A percentile compares a stretch with the other conserved stretches of the same genome.
phyloP scores from a whole-genome alignment of 495 filamentous ascomycete species.

The Hyaloscypha finlandica region DNA sequence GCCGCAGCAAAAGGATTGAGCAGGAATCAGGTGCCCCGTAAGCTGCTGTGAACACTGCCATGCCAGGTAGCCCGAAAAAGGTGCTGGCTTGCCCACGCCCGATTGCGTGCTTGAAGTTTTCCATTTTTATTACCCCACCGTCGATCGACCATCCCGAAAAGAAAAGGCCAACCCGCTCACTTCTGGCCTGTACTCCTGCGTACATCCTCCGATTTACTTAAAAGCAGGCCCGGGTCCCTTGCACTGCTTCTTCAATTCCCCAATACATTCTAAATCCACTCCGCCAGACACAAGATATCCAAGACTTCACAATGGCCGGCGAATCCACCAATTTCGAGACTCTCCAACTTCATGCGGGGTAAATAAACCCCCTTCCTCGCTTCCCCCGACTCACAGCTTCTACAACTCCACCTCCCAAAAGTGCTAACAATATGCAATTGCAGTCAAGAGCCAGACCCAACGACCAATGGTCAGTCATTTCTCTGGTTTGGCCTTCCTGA shows the following conservation, averaged over 20 bases:
- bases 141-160: background rate
- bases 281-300: background rate
- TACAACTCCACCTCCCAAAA: constrained; percentile 1
- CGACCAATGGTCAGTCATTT: constrained; percentile 60
- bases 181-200: background rate
- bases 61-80: too few species aligned
- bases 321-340: constrained; percentile 74
- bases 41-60: too few species aligned
- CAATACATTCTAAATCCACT: background rate
- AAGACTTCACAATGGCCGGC: constrained; percentile 12
- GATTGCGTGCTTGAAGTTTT: too few species aligned
- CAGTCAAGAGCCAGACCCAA: constrained; percentile 80
- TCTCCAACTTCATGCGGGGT: constrained; percentile 96
- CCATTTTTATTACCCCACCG: too few species aligned
- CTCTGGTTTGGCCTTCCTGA: background rate
- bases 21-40: too few species aligned
- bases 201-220: background rate
- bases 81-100: too few species aligned
- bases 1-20: too few species aligned
- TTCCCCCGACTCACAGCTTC: constrained; percentile 12
- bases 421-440: constrained; percentile 18
- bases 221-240: background rate
- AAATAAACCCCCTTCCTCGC: constrained; percentile 32
- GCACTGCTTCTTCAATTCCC: background rate
- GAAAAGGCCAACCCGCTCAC: background rate